Conservation (phyloP, 116 monocot genomes). For the Dioscorea cayenensis region DNA sequence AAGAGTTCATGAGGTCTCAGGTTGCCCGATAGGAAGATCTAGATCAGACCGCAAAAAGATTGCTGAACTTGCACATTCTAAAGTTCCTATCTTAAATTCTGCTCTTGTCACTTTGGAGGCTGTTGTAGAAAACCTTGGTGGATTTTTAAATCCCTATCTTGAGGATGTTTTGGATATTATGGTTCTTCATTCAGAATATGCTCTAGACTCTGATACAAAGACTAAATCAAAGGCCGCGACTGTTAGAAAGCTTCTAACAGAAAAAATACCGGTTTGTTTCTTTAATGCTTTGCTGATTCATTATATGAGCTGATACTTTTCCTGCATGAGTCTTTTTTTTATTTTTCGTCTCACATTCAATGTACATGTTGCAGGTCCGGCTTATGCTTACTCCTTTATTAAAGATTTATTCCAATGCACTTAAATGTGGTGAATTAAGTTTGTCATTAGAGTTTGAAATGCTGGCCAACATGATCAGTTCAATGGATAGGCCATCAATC, state of each 20-base stretch:
- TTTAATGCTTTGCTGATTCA: conserved; percentile 5
- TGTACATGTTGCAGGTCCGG: conserved; percentile 55
- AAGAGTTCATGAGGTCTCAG: conserved; percentile 38
- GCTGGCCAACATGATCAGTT: conserved; percentile 43
- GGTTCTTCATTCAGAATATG: conserved; percentile 65
- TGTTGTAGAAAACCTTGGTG: conserved; percentile 60
- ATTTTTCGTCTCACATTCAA: conserved; percentile 1
- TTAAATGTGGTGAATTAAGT: conserved; percentile 67
- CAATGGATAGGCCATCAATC: conserved; percentile 71
- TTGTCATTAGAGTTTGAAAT: conserved; percentile 72
- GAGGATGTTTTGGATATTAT: conserved; percentile 64
- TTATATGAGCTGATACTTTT: not conserved
- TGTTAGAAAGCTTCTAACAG: conserved; percentile 63
- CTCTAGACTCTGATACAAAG: conserved; percentile 42
- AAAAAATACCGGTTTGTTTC: conserved; percentile 69
- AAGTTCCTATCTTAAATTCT: conserved; percentile 28
- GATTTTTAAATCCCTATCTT: conserved; percentile 85
- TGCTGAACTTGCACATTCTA: conserved; percentile 8
- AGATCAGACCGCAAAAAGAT: not conserved
- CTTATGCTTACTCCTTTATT: conserved; percentile 59
- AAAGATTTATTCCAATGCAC: conserved; percentile 42
- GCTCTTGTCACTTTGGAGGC: conserved; percentile 51
- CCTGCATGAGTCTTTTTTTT: not conserved
- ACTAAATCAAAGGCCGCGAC: conserved; percentile 38
- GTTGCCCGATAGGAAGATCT: conserved; percentile 13